A percentile compares a stretch with the other conserved stretches of the same genome.
Evolutionary conservation across 768 basidiomycete species (phyloP).

Genomic region (Royoungia palumana): DNA sequence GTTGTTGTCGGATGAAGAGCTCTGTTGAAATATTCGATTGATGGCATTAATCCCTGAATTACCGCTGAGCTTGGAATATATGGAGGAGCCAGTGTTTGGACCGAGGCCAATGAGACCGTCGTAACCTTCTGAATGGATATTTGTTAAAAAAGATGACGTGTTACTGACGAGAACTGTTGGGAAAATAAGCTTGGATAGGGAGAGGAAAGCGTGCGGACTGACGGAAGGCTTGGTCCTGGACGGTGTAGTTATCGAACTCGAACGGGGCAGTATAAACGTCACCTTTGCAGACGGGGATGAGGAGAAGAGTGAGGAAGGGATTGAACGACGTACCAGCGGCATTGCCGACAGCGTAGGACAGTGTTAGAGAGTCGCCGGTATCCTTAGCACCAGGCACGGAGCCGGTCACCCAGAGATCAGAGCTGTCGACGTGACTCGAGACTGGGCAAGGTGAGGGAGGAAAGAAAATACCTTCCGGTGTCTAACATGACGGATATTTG

Average conservation of each 20-base stretch:
- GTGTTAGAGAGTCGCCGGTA: slow-evolving; percentile 51
- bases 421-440: slow-evolving; percentile 40
- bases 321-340: slow-evolving; percentile 47
- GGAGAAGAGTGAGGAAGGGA: neutral
- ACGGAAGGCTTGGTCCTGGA: slow-evolving; percentile 69
- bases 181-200: neutral
- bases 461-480: slow-evolving; percentile 60
- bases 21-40: slow-evolving; percentile 61
- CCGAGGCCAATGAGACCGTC: slow-evolving; percentile 75
- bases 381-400: slow-evolving; percentile 49
- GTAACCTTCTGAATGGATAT: slow-evolving; percentile 60
- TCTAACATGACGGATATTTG: slow-evolving; percentile 63
- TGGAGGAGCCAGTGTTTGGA: slow-evolving; percentile 67
- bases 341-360: slow-evolving; percentile 68
- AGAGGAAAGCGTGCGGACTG: slow-evolving; percentile 21
- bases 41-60: slow-evolving; percentile 55
- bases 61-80: slow-evolving; percentile 52
- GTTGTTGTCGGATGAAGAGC: slow-evolving; percentile 46
- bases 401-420: slow-evolving; percentile 71
- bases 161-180: slow-evolving; percentile 59
- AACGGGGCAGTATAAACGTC: slow-evolving; percentile 52
- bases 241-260: slow-evolving; percentile 52
- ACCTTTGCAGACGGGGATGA: slow-evolving; percentile 36
- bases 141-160: slow-evolving; percentile 58
- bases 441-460: neutral